These are phyloP conservation scores for Whalleya microplaca DNA, from an alignment of 2,329 filamentous ascomycete genomes.

Conservation along the genomic window DNA sequence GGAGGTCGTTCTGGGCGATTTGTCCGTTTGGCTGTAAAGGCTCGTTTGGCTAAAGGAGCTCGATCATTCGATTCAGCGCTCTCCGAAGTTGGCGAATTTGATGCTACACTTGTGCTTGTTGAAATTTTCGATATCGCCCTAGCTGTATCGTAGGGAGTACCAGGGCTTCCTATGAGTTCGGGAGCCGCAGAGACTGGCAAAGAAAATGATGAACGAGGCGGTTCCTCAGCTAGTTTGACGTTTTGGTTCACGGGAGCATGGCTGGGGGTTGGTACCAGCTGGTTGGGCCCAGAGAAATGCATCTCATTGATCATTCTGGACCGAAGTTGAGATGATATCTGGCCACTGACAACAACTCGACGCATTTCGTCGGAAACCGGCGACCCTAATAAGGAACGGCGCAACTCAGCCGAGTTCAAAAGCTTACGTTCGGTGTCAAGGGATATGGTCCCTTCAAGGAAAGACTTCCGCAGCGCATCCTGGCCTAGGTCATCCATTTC, in stretches of 20 bases:
- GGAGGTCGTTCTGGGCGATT: conserved; percentile 1
- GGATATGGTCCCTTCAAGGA: neutral
- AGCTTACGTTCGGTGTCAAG: neutral
- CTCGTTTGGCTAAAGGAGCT: neutral
- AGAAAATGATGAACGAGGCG: neutral
- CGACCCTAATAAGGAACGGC: neutral
- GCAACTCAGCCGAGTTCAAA: neutral
- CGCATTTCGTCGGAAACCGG: neutral
- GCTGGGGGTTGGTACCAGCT: neutral
- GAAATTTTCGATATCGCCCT: neutral
- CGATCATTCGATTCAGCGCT: neutral
- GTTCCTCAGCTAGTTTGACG: neutral
- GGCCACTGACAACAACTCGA: neutral
- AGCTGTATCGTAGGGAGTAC: neutral
- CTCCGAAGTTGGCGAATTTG: neutral
- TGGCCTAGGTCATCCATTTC: neutral
- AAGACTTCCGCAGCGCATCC: neutral
- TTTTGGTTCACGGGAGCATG: neutral
- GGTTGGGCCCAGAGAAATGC: neutral
- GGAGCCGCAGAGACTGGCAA: too few relatives aligned
- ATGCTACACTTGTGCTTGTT: neutral
- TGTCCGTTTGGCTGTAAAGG: conserved; percentile 6
- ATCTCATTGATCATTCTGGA: neutral
- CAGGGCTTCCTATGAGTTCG: too few relatives aligned
- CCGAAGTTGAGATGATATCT: conserved; percentile 1